Evolutionary conservation across 78 protist species (phyloP), one percentile per base, ranked within the genome.

Genomic region (Guillardia theta): DNA sequence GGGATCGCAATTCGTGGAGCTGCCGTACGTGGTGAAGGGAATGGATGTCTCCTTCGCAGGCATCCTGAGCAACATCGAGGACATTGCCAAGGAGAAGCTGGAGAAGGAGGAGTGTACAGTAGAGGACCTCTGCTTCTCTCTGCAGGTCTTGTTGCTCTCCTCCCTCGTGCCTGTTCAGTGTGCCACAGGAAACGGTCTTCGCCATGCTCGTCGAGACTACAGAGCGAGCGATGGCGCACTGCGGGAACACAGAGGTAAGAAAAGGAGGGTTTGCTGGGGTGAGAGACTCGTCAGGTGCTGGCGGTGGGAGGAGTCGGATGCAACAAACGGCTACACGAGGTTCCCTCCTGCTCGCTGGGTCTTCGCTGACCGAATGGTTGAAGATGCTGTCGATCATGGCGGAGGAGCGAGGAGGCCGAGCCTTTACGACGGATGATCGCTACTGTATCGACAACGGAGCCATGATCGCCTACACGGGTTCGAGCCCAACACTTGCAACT

Each of bases 291-390:
- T 4, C 22, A 98, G 53, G 99, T 98, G 45, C 95, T 99, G 37
- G 97, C 99, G 2, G 99, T 99, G 0, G 99, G 99, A 45, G 99
- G 99, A 19, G 99, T 99, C 8, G 99, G 99, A 6, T 99, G 99
- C 93, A 70, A 93, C 93, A 46, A 58, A 48, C 92, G 95, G 33
- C 80, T 94, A 48, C 95, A 78, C 50, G 33, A 37, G 87, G 87
- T 33, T 4, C 9, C n/a, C n/a, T n/a, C n/a, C n/a, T n/a, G n/a
- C n/a, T n/a, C n/a, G n/a, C n/a, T n/a, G n/a, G n/a, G n/a, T n/a
- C n/a, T n/a, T n/a, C n/a, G n/a, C n/a, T n/a, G n/a, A n/a, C n/a
- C n/a, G n/a, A n/a, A n/a, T n/a, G n/a, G n/a, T n/a, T 97, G 76
- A 97, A 98, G 43, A 99, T 99, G 99, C 98, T 99, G 96, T 48